Conservation (phyloP, 139 green algal species). For the Chlamydomonas applanata region DNA sequence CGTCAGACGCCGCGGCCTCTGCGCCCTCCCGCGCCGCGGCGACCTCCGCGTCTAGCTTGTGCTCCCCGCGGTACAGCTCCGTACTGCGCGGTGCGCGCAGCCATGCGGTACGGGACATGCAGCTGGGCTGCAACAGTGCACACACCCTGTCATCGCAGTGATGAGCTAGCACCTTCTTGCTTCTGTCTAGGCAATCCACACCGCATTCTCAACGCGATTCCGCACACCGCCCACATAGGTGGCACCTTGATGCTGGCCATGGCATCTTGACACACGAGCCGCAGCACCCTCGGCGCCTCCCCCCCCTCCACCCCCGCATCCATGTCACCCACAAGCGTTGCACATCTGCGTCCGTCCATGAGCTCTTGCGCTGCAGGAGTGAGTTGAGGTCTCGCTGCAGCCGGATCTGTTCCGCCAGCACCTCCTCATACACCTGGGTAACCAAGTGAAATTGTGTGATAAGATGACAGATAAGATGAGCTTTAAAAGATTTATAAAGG, state of each 20-base stretch:
- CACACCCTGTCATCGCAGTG: too few relatives aligned
- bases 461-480: too few relatives aligned
- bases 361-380: conserved; percentile 50
- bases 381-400: conserved; percentile 34
- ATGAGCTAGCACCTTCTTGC: too few relatives aligned
- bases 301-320: too few relatives aligned
- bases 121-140: too few relatives aligned
- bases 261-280: too few relatives aligned
- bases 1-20: conserved; percentile 3
- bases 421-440: conserved; percentile 1
- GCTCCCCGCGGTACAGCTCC: conserved; percentile 33
- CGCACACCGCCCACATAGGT: too few relatives aligned
- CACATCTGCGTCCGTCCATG: conserved; percentile 38
- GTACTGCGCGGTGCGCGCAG: conserved; percentile 4
- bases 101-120: background rate
- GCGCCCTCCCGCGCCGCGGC: conserved; percentile 17
- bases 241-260: too few relatives aligned
- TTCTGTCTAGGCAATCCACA: too few relatives aligned
- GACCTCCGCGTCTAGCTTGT: conserved; percentile 19
- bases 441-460: too few relatives aligned
- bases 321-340: conserved; percentile 34
- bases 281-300: too few relatives aligned
- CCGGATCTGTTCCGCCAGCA: background rate
- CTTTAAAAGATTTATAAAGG: background rate
- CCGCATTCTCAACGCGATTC: too few relatives aligned